phyloP scores from a whole-genome alignment of 2,329 filamentous ascomycete species.

The Colletotrichum melonis region DNA sequence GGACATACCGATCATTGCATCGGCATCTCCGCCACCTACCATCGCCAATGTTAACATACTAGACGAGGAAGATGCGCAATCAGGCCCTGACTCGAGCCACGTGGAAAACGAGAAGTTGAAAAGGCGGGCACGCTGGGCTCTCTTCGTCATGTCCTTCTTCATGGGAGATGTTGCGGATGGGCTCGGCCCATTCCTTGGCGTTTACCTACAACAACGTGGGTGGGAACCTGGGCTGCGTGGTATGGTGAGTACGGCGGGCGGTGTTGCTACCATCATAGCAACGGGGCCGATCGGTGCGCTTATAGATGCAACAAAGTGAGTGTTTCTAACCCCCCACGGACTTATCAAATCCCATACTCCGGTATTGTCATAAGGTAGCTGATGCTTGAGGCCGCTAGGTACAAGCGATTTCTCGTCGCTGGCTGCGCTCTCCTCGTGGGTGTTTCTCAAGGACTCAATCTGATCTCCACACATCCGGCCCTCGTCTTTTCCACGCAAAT shows the following conservation, averaged over 20 bases:
- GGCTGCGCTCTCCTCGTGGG: slow-evolving; percentile 18
- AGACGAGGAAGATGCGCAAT: not conserved
- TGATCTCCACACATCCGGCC: slow-evolving; percentile 19
- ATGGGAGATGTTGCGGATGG: slow-evolving; percentile 31
- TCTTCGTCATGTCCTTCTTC: slow-evolving; percentile 25
- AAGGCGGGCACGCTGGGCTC: slow-evolving; percentile 21
- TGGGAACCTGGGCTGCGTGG: slow-evolving; percentile 28
- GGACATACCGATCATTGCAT: not conserved
- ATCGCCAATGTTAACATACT: not conserved
- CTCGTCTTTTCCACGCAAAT: slow-evolving; percentile 27
- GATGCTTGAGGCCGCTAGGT: not conserved
- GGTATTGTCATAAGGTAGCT: not conserved
- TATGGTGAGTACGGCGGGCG: slow-evolving; percentile 13
- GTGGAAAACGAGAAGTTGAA: slow-evolving; percentile 11
- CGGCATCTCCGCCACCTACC: not conserved
- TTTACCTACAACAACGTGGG: slow-evolving; percentile 27
- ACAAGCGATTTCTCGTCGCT: slow-evolving; percentile 18
- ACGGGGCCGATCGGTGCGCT: slow-evolving; percentile 26
- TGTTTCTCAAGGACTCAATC: slow-evolving; percentile 25
- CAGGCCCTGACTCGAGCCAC: no score
- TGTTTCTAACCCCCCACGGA: not conserved
- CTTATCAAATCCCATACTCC: not conserved
- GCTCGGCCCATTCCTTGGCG: slow-evolving; percentile 23
- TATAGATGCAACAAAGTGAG: slow-evolving; percentile 30
- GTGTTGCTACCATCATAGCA: slow-evolving; percentile 24